Conservation (phyloP, 2,329 filamentous ascomycete species). For the Calonectria leucothoes region DNA sequence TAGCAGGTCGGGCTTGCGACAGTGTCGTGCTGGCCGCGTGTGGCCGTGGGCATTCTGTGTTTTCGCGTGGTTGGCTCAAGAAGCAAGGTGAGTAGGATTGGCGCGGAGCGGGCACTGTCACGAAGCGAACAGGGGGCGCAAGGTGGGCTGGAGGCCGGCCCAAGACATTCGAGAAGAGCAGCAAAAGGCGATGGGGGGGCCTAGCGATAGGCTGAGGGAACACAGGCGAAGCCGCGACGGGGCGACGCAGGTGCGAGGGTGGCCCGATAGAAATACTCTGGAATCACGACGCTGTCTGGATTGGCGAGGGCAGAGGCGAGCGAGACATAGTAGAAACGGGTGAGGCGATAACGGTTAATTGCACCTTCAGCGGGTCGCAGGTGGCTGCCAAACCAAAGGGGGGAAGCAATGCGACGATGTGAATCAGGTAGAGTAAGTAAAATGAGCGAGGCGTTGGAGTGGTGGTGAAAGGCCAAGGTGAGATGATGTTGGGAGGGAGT, state of each 20-base stretch:
- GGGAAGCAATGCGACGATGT: conserved; percentile 3
- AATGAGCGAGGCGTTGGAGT: conserved; percentile 12
- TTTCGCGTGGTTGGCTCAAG: conserved; percentile 27
- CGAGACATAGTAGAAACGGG: conserved; percentile 35
- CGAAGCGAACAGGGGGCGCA: conserved; percentile 28
- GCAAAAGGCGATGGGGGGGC: conserved; percentile 17
- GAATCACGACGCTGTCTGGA: conserved; percentile 33
- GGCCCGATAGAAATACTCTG: conserved; percentile 34
- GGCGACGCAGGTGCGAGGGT: conserved; percentile 29
- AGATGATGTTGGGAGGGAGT: conserved; percentile 31
- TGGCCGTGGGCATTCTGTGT: conserved; percentile 41
- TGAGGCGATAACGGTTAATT: conserved; percentile 22
- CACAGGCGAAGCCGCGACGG: conserved; percentile 25
- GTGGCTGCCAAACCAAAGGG: background rate
- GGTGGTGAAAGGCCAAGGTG: conserved; percentile 24
- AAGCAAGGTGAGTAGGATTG: conserved; percentile 29
- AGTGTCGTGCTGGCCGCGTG: conserved; percentile 27
- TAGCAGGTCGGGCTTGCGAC: conserved; percentile 38
- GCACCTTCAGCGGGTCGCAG: conserved; percentile 8
- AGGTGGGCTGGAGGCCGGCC: conserved; percentile 28
- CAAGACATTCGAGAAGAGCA: conserved; percentile 38
- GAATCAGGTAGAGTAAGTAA: conserved; percentile 2
- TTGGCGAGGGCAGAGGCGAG: conserved; percentile 31
- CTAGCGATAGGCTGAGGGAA: background rate
- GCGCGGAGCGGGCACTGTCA: conserved; percentile 24